Base-by-base conservation (phyloP, 73 alveolate species). In the Paramecium octaurelia region DNA sequence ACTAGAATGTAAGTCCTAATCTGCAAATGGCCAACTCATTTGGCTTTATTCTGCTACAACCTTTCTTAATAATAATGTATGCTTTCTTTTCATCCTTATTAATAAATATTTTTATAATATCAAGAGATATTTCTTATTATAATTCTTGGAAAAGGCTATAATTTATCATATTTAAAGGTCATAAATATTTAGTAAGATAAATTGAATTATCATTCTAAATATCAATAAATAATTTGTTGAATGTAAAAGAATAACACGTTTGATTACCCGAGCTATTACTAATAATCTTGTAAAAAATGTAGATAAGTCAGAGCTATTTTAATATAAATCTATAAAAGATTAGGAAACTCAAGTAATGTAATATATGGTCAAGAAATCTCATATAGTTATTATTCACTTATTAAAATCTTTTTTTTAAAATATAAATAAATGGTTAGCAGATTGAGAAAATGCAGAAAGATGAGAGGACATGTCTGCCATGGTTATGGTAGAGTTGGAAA, bases 401-500 rank as follows among this genome's bases (percentile, higher is more conserved):
- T 73, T 73, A 73, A 73, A 73, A 73, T 73, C 87, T 73, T 73
- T 86, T 40, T 40, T 60, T 88, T 38, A 64, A 64, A 64, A 34
- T 80, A 92, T 36, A 92, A 58, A 38, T 88, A 92, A 70, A 95
- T 95, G 99, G 96, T 95, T 70, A 93, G 99, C 86, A 92, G 96
- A 57, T 84, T 95, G 87, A 97, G 93, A 93, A 97, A 97, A 96
- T 95, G 95, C 86, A 95, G 99, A 93, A 98, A 98, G 98, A 85
- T 96, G 98, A 98, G 99, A 94, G 99, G 99, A 77, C 99, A 98
- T 96, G 97, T 96, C 76, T 93, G 97, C 24, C 93, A 68, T 92
- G 99, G 99, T 64, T 98, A 97, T 93, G 99, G 99, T 64, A 97
- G 99, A 83, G 96, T 98, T 85, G 99, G 99, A 85, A 98, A 98